Percentiles rank a stretch among this genome's conserved stretches.
phyloP scores from a whole-genome alignment of 2,329 filamentous ascomycete genomes.

The Plectosphaerella sp. region DNA sequence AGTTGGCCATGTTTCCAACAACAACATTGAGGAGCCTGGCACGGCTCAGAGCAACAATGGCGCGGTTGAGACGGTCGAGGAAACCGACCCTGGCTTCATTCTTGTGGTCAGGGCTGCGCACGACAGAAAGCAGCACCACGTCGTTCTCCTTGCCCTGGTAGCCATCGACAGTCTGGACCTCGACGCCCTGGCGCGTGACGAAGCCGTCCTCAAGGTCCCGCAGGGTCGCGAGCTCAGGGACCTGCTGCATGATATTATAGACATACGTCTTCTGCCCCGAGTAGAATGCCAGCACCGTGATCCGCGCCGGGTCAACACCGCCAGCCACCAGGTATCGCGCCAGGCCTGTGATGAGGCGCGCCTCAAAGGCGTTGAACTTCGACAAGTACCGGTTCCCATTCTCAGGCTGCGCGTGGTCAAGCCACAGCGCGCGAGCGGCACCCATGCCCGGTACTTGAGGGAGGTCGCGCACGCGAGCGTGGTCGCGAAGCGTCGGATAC shows the following conservation, averaged over 20 bases:
- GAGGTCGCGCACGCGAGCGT: constrained; percentile 30
- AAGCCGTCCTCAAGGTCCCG: background rate
- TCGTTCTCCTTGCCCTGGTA: constrained; percentile 93
- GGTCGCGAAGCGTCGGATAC: constrained; percentile 40
- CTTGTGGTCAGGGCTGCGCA: constrained; percentile 58
- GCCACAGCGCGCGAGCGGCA: constrained; percentile 25
- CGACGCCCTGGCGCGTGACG: constrained; percentile 20
- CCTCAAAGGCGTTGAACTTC: constrained; percentile 66
- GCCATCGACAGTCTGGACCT: constrained; percentile 78
- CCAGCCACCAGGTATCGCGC: constrained; percentile 69
- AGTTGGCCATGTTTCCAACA: constrained; percentile 67
- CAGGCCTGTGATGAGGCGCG: constrained; percentile 70
- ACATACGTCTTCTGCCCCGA: constrained; percentile 73
- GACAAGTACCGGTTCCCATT: constrained; percentile 58
- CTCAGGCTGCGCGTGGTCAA: constrained; percentile 56
- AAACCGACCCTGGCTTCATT: constrained; percentile 60
- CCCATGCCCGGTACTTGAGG: constrained; percentile 37
- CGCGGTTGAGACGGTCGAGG: constrained; percentile 56
- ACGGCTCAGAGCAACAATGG: constrained; percentile 58
- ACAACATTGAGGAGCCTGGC: constrained; percentile 78
- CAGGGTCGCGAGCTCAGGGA: background rate
- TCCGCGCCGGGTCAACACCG: constrained; percentile 51
- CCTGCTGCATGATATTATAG: constrained; percentile 24
- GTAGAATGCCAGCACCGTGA: constrained; percentile 85
- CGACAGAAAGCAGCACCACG: constrained; percentile 73